These are phyloP conservation scores for Hsuehochloa calcarea DNA, from an alignment of 176 grass and related monocot species.

Conservation along the genomic window DNA sequence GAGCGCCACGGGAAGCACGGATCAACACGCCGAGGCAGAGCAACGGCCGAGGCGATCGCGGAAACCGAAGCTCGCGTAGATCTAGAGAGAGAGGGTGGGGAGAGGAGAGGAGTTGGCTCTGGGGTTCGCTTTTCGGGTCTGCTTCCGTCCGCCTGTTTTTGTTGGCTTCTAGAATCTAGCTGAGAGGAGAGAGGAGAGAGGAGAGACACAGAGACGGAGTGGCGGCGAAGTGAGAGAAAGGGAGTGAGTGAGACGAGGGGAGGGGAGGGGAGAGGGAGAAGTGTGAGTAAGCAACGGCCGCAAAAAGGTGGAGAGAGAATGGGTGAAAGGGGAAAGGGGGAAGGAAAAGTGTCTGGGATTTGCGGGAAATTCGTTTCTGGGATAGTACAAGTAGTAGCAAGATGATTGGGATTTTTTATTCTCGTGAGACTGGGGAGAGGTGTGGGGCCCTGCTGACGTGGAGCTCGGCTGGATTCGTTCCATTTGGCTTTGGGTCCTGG, in stretches of 20 bases:
- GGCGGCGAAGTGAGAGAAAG: conserved; percentile 23
- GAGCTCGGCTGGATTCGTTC: neutral
- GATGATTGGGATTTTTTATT: conserved; percentile 30
- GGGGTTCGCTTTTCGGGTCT: conserved; percentile 15
- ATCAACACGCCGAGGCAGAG: neutral
- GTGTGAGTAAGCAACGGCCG: conserved; percentile 28
- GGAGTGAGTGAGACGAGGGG: neutral
- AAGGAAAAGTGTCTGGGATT: conserved; percentile 13
- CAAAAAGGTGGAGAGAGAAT: neutral
- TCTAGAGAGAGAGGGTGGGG: conserved; percentile 36
- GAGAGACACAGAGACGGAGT: neutral
- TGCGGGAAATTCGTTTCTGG: neutral
- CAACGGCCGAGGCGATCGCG: conserved; percentile 18
- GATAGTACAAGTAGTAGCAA: no score
- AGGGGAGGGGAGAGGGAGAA: neutral
- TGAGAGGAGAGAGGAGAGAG: neutral
- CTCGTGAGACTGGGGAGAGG: neutral
- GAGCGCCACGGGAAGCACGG: neutral
- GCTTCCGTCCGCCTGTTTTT: conserved; percentile 34
- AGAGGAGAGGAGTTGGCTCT: neutral
- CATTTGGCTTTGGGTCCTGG: neutral
- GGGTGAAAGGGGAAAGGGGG: neutral
- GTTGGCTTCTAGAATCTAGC: conserved; percentile 55
- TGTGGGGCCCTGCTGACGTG: conserved; percentile 33
- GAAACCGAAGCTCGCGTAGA: conserved; percentile 44